Base-by-base conservation (phyloP, 345 rosid genomes). In the Turritis glabra region DNA sequence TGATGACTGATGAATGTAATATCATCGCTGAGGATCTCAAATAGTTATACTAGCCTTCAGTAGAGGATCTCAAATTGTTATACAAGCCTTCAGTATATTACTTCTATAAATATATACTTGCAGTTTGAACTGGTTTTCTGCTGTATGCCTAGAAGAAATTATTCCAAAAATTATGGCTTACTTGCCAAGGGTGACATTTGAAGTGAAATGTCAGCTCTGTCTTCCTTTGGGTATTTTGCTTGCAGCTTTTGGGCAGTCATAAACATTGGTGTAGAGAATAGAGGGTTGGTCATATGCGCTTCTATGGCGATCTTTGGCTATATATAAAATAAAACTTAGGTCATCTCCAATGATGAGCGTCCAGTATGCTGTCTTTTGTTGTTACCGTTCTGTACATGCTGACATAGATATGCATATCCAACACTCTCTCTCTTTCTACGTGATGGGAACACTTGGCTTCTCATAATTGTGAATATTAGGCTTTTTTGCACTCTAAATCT, bases 361-460 rank as follows among this genome's bases (percentile, higher is more conserved):
- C 44, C 29, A 19, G 44, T 57, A 21, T 44, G 21, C 38, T 27
- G 43, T 22, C 30, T 56, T 25, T 55, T 56, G 57, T 30, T 64
- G 26, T 13, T 56, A 13, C 22, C 13, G 14, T 19, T 59, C 52
- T 38, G 33, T 58, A 27, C 41, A 43, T 46, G 13, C 67, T 66
- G 53, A 67, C 54, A 50, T 41, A 75, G 56, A 69, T 59, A 68
- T 51, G 27, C 46, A 27, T 50, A 30, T 51, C 52, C 33, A 47
- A 5, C 23, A 25, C 37, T 19, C 22, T 53, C 14, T n/a, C 13
- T 41, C 35, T 37, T 69, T 41, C 26, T 13, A 51, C 22, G 29
- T 75, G 50, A 23, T 69, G 40, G 27, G 27, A 30, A 23, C 37
- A 14, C 37, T 21, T 58, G 56, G n/a, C 23, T 58, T 60, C 68